Evolutionary conservation across 2,329 filamentous ascomycete genomes (phyloP), one percentile per base, ranked within the genome.

Genomic region (Rachicladosporium sp.): DNA sequence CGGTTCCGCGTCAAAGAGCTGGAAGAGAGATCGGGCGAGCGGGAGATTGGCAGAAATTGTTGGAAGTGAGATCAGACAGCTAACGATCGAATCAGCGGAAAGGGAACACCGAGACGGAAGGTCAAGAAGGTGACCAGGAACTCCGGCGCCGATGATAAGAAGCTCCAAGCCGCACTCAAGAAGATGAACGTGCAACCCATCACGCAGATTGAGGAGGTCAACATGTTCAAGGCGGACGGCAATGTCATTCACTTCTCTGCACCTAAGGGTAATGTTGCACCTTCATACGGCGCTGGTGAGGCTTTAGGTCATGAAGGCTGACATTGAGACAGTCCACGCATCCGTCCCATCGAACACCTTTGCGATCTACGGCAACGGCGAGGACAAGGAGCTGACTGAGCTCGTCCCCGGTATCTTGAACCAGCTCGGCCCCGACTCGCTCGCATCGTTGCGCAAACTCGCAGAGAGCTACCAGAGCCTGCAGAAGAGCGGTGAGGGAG

Each of bases 191-290:
- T 93, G 44, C 91, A 98, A 78, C 91, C 91, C 60, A 96, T 98
- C 70, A 88, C 93, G 74, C 86, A 84, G 53, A 98, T 98, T 59
- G 91, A 98, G 80, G 91, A 98, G 76, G 91, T 98, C 67, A 98
- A 98, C 82, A 98, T 98, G 91, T 98, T 98, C 82, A 98, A 98
- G 83, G 82, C 84, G 64, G 91, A 98, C 65, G 91, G 91, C 68
- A 98, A 98, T 68, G 91, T 98, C 67, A 96, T 98, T 62, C 91
- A 98, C 78, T 98, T 98, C 66, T 82, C 86, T 58, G 85, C 85
- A 61, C 91, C 91, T 57, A 95, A 95, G 76, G 91, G 91, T 96
- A 71, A n/a, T n/a, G n/a, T n/a, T n/a, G n/a, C n/a, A n/a, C n/a
- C n/a, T n/a, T n/a, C n/a, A n/a, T n/a, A n/a, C n/a, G n/a, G n/a